A percentile compares a stretch with the other conserved stretches of the same genome.
Conservation (phyloP, 495 filamentous ascomycete species). For the Lepraria neglecta region DNA sequence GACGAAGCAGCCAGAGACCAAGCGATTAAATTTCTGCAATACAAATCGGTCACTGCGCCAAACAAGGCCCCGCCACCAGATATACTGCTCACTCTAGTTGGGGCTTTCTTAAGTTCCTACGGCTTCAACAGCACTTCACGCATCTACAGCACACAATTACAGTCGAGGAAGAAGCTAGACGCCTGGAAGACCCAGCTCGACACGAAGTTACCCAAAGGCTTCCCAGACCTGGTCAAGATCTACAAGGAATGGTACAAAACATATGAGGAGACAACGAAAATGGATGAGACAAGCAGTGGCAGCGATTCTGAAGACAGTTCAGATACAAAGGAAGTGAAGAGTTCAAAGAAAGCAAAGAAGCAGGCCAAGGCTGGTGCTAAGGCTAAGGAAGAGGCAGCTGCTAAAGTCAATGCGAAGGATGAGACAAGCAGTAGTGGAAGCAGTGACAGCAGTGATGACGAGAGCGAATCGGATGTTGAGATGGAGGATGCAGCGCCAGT, state of each 20-base stretch:
- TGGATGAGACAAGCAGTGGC: slow-evolving; percentile 30
- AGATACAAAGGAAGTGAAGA: slow-evolving; percentile 25
- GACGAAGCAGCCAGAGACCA: slow-evolving; percentile 25
- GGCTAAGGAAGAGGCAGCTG: slow-evolving; percentile 13
- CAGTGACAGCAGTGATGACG: slow-evolving; percentile 18
- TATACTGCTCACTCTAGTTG: slow-evolving; percentile 59
- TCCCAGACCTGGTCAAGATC: slow-evolving; percentile 43
- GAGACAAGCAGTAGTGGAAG: slow-evolving; percentile 24
- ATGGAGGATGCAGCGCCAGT: slow-evolving; percentile 30
- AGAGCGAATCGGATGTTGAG: slow-evolving; percentile 13
- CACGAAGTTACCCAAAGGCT: slow-evolving; percentile 35
- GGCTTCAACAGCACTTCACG: slow-evolving; percentile 54
- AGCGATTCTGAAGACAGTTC: slow-evolving; percentile 36
- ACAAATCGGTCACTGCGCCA: slow-evolving; percentile 25
- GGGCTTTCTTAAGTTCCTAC: slow-evolving; percentile 58
- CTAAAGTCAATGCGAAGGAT: slow-evolving; percentile 13
- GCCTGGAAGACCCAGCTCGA: slow-evolving; percentile 29
- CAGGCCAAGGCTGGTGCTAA: slow-evolving; percentile 12
- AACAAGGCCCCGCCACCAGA: slow-evolving; percentile 40
- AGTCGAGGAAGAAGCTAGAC: slow-evolving; percentile 40
- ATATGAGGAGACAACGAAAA: slow-evolving; percentile 31
- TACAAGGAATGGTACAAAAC: slow-evolving; percentile 44
- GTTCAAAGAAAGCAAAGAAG: slow-evolving; percentile 18
- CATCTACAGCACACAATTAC: slow-evolving; percentile 54
- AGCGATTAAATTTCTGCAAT: slow-evolving; percentile 26